Base-by-base conservation (phyloP, 1,139 yeast genomes). In the Martiniozyma asiatica region DNA sequence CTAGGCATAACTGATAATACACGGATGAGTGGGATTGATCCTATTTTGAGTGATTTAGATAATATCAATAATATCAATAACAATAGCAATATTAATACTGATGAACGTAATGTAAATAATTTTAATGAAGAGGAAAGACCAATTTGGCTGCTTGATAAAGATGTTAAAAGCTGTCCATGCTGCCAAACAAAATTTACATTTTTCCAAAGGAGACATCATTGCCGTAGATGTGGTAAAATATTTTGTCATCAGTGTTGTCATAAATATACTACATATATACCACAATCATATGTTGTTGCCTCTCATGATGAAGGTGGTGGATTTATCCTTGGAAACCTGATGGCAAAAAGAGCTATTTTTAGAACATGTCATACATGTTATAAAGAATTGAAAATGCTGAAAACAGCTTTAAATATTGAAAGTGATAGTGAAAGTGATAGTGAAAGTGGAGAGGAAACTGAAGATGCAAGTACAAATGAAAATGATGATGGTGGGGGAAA, bases 141-240 rank as follows among this genome's bases (percentile, higher is more conserved):
- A 1, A 45, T 52, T 24, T 89, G 98, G 98, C 93, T 87, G 51
- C 68, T 74, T 1, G 97, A 89, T 51, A 63, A 60, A 5, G 73
- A 62, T 5, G 79, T 62, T 2, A 30, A 45, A 0, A 50, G 52
- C n/a, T 89, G 98, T 49, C 63, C 65, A 21, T 52, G 74, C 9
- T 89, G 98, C 51, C 53, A 58, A 20, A 40, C 53, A 1, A 42
- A 45, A 23, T 89, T 78, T 55, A 63, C 78, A 1, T 59, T 87
- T 39, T 70, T 81, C 50, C 69, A 65, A 48, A 66, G 98, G 35
- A 68, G 92, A 39, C 98, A 92, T 55, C 98, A 89, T 55, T 89
- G 99, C 52, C 63, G 93, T 48, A 69, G 76, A 50, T 80, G 95
- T 61, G 89, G 95, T 24, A 54, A 72, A 32, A 76, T 81, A 5